A percentile compares a stretch with the other conserved stretches of the same genome.
Evolutionary conservation across 345 rosid genomes (phyloP).

Genomic region (Hibiscus mutabilis): DNA sequence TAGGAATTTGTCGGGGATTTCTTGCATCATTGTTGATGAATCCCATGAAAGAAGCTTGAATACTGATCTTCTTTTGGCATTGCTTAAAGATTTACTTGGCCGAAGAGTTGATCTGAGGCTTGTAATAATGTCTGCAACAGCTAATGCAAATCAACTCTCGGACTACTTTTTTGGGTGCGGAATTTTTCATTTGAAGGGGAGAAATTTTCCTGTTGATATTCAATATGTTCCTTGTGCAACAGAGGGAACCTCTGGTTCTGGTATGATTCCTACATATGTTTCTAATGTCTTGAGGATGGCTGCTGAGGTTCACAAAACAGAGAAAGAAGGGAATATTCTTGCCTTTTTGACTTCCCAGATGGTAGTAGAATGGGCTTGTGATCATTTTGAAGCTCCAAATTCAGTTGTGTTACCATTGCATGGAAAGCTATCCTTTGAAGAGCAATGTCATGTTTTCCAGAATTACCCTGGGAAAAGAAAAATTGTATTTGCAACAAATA

Average conservation of each 20-base stretch:
- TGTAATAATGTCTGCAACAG: slow-evolving; percentile 95
- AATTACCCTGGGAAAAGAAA: slow-evolving; percentile 58
- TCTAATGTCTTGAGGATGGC: slow-evolving; percentile 59
- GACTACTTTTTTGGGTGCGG: slow-evolving; percentile 62
- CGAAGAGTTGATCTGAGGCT: slow-evolving; percentile 58
- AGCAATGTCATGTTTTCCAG: slow-evolving; percentile 60
- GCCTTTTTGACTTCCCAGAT: slow-evolving; percentile 89
- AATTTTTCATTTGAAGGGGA: slow-evolving; percentile 52
- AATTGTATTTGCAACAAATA: slow-evolving; percentile 82
- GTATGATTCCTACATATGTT: slow-evolving; percentile 51
- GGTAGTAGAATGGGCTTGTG: slow-evolving; percentile 95
- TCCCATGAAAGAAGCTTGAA: slow-evolving; percentile 96
- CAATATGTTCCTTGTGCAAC: slow-evolving; percentile 43
- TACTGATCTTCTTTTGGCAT: slow-evolving; percentile 83
- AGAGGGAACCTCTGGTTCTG: slow-evolving; percentile 32
- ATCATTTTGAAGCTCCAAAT: slow-evolving; percentile 47
- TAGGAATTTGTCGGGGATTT: slow-evolving; percentile 60
- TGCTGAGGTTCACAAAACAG: slow-evolving; percentile 43
- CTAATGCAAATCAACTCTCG: slow-evolving; percentile 70
- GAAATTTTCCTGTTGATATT: slow-evolving; percentile 76
- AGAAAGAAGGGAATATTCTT: slow-evolving; percentile 76
- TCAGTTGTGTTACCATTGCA: slow-evolving; percentile 73
- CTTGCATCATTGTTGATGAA: slow-evolving; percentile 80
- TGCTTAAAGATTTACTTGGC: slow-evolving; percentile 52
- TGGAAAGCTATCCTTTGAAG: slow-evolving; percentile 73